These are phyloP conservation scores for Platanthera zijinensis DNA, from an alignment of 106 monocot genomes.

Conservation along the genomic window DNA sequence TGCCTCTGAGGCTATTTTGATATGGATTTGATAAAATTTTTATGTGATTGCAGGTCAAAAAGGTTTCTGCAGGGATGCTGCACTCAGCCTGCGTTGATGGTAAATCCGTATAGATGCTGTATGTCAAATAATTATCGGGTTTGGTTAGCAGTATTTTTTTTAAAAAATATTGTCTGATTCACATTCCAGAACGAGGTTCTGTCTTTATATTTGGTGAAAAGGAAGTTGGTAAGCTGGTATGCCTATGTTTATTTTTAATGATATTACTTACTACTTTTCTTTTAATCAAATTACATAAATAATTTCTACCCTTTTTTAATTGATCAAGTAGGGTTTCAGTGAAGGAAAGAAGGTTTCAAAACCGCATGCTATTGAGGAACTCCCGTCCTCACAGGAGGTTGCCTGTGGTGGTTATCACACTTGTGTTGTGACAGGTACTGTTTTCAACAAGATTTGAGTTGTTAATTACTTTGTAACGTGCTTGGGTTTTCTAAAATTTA, in stretches of 20 bases:
- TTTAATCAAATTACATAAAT: not conserved
- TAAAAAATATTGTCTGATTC: conserved; percentile 2
- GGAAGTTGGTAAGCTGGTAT: conserved; percentile 51
- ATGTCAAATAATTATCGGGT: not conserved
- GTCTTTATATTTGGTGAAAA: conserved; percentile 82
- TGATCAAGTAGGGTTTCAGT: conserved; percentile 49
- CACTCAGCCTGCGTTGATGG: conserved; percentile 92
- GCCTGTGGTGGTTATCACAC: conserved; percentile 99
- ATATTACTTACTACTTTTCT: not conserved
- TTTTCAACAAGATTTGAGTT: not conserved
- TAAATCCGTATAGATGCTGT: conserved; percentile 21
- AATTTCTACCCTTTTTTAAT: not conserved
- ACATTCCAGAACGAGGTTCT: conserved; percentile 59
- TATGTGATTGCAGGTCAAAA: conserved; percentile 46
- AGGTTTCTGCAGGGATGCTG: conserved; percentile 79
- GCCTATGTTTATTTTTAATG: not conserved
- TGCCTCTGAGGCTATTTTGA: not conserved
- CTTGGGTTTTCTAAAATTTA: not conserved
- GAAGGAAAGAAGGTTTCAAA: conserved; percentile 40
- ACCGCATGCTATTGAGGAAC: conserved; percentile 43
- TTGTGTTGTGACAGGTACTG: conserved; percentile 72
- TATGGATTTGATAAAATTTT: not conserved
- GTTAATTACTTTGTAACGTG: conserved; percentile 1
- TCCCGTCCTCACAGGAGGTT: conserved; percentile 70
- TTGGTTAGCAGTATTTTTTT: not conserved